Percentiles rank a stretch among this genome's conserved stretches.
These are phyloP conservation scores for Ascochyta pisi DNA, from an alignment of 2,329 filamentous ascomycete genomes.

Conservation along the genomic window DNA sequence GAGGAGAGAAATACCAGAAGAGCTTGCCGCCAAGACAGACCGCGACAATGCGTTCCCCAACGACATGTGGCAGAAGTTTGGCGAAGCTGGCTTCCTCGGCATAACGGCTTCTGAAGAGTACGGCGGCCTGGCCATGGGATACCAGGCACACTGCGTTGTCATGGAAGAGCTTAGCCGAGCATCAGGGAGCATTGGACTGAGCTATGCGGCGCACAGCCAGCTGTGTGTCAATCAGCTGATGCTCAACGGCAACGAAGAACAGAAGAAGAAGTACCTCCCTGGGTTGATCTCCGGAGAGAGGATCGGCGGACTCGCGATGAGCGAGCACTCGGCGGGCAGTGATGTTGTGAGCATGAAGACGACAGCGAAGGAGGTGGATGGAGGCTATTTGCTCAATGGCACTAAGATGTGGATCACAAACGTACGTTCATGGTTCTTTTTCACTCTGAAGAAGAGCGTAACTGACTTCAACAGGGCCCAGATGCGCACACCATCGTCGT, in stretches of 20 bases:
- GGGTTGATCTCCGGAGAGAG: constrained; percentile 79
- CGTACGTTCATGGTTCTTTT: constrained; percentile 51
- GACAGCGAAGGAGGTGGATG: constrained; percentile 78
- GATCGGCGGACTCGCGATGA: constrained; percentile 93
- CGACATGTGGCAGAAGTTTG: constrained; percentile 92
- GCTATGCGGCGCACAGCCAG: constrained; percentile 95
- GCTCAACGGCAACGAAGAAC: constrained; percentile 79
- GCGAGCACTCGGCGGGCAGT: constrained; percentile 85
- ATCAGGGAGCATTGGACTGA: constrained; percentile 82
- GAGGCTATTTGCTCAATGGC: constrained; percentile 84
- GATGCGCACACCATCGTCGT: constrained; percentile 93
- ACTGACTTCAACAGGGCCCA: constrained; percentile 63
- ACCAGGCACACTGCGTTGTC: constrained; percentile 94
- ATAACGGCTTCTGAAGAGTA: constrained; percentile 93
- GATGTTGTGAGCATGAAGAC: constrained; percentile 98
- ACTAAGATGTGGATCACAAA: constrained; percentile 99
- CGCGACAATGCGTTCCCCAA: constrained; percentile 84
- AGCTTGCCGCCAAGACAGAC: constrained; percentile 84
- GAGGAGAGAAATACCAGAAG: constrained; percentile 81
- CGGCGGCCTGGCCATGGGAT: constrained; percentile 88
- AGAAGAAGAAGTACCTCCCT: constrained; percentile 83
- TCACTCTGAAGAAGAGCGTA: too few relatives aligned
- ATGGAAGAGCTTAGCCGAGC: constrained; percentile 95
- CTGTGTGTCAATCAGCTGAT: constrained; percentile 96
- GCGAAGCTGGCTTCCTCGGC: constrained; percentile 87